Base-by-base conservation (phyloP, 2,329 filamentous ascomycete species). In the Geoglossum cookeanum region DNA sequence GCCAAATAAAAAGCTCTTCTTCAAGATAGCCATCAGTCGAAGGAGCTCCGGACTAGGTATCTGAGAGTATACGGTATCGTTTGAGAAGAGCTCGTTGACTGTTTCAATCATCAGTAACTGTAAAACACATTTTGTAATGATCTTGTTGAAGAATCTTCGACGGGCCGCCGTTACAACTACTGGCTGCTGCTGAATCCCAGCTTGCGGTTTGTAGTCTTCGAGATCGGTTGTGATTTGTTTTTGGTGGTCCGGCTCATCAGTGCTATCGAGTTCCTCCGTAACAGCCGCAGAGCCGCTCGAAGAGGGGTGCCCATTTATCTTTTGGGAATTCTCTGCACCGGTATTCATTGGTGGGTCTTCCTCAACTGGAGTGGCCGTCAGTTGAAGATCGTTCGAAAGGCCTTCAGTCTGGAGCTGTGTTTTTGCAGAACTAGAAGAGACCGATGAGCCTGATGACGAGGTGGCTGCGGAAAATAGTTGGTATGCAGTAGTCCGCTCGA, bases 91-190 rank as follows among this genome's bases (percentile, higher is more conserved):
- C 70, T 99, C 94, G 65, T 94, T 94, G 47, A 99, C 94, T 0
- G 94, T 99, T 70, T 98, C 94, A 64, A 98, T 98, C 89, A 98
- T 98, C 61, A 99, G 81, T 1, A 98, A 79, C 69, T 98, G 94
- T 7, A 99, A 75, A 3, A 98, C 94, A 68, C 92, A 99, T 63
- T 94, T 91, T 13, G 91, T 96, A 70, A 99, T 99, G 69, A 99
- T 99, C 63, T 91, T 87, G 72, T 98, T 98, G 77, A 98, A 98
- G 74, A 96, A 96, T 56, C 90, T 85, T 39, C 92, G 81, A 30
- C 92, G 85, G 0, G 92, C 89, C 1, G 89, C 88, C 1, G 92
- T 97, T 4, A 99, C 91, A 0, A 94, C 86, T 4, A 95, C 79
- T 0, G 91, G 88, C 59, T 94, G 88, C 68, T 92, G 87, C 68